phyloP scores from a whole-genome alignment of 148 eudicot genomes.

The Amaranthus palmeri region DNA sequence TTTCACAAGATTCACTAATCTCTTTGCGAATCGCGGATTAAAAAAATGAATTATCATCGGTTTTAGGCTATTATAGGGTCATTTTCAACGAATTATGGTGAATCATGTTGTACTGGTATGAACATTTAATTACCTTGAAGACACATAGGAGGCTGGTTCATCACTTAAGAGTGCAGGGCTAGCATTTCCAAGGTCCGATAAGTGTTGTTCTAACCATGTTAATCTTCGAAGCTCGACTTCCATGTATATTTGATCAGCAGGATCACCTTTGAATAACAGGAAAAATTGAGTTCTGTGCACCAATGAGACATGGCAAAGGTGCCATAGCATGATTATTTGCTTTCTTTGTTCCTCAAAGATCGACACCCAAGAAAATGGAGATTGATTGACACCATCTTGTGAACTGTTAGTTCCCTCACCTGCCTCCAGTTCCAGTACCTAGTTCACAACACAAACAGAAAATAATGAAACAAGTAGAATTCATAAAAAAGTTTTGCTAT shows the following conservation, averaged over 20 bases:
- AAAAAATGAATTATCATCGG: too few relatives aligned
- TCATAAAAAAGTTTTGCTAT: neutral
- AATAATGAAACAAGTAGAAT: neutral
- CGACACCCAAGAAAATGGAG: slow-evolving; percentile 63
- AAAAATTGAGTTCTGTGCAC: slow-evolving; percentile 86
- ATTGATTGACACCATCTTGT: slow-evolving; percentile 43
- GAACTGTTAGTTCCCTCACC: slow-evolving; percentile 49
- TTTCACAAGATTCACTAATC: too few relatives aligned
- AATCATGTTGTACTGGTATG: too few relatives aligned
- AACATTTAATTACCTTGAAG: slow-evolving; percentile 48
- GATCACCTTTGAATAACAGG: slow-evolving; percentile 80
- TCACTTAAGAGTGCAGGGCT: slow-evolving; percentile 97
- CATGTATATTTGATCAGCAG: slow-evolving; percentile 85
- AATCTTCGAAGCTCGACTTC: slow-evolving; percentile 94
- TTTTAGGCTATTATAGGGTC: too few relatives aligned
- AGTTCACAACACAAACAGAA: slow-evolving; percentile 6
- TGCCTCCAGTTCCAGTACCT: slow-evolving; percentile 92
- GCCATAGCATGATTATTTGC: slow-evolving; percentile 93
- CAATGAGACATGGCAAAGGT: slow-evolving; percentile 90
- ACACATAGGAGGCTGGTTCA: slow-evolving; percentile 77
- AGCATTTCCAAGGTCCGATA: slow-evolving; percentile 92
- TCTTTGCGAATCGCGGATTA: too few relatives aligned
- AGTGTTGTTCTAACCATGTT: slow-evolving; percentile 94
- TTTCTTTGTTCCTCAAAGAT: slow-evolving; percentile 74
- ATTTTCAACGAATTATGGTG: too few relatives aligned